Evolutionary conservation across 2,329 filamentous ascomycete species (phyloP).

Genomic region (Cordyceps militaris): DNA sequence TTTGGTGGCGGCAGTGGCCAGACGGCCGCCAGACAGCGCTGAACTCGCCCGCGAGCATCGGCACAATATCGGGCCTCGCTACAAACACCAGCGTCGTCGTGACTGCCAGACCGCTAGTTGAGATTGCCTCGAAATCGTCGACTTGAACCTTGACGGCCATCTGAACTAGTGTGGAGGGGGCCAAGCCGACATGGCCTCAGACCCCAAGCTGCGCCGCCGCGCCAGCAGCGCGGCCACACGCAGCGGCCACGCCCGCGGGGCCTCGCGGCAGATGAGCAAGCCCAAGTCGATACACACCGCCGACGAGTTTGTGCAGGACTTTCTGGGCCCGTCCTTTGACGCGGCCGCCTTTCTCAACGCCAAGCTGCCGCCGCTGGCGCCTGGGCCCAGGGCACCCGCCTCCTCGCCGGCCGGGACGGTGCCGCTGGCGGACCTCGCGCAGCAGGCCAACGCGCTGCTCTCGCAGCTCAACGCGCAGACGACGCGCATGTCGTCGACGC

Average conservation of each 20-base stretch:
- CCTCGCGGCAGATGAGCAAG: constrained; percentile 30
- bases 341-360: constrained; percentile 79
- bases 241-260: constrained; percentile 35
- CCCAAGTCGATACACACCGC: constrained; percentile 56
- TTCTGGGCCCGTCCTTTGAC: constrained; percentile 72
- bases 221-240: constrained; percentile 40
- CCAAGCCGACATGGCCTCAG: constrained; percentile 23
- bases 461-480: constrained; percentile 86
- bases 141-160: no score
- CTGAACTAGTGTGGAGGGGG: not conserved
- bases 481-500: constrained; percentile 67
- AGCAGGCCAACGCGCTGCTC: constrained; percentile 75
- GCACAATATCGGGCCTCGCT: constrained; percentile 27
- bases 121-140: no score
- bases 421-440: constrained; percentile 68
- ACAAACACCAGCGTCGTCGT: constrained; percentile 2
- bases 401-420: constrained; percentile 32
- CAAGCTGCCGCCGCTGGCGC: constrained; percentile 61
- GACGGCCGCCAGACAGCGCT: not conserved
- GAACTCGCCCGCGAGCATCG: constrained; percentile 16
- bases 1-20: not conserved
- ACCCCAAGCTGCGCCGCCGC: constrained; percentile 30
- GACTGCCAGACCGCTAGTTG: not conserved
- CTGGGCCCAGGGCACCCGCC: constrained; percentile 24
- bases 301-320: constrained; percentile 67